Evolutionary conservation across 345 rosid genomes (phyloP), one percentile per base, ranked within the genome.

Genomic region (Brassica rapa): DNA sequence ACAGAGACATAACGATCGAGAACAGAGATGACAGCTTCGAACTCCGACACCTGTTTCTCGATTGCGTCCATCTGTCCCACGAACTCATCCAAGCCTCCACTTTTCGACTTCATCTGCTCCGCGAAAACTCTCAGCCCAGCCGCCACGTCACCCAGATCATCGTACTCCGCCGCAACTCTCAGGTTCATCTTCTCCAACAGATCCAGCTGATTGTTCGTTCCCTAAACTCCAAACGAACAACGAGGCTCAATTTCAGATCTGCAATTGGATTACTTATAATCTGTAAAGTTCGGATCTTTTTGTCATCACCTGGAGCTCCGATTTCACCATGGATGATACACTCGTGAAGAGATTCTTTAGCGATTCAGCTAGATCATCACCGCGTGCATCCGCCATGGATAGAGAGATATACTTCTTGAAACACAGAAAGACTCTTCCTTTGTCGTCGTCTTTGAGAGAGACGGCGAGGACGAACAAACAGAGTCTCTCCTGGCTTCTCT

Each of bases 121-220:
- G 90, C 92, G 57, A 85, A 91, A 8, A 90, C 87, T 62, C 93
- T 87, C 2, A 91, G 72, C 68, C 97, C 96, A 0, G 93, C 81
- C 14, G 93, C 92, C 71, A 95, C 92, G 65, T 90, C 97, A 10
- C 92, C 98, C 8, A 91, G 79, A 30, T 87, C 92, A 4, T 83
- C 71, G 80, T 89, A 95, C 83, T 95, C 97, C 37, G 90, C 82
- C 0, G 87, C 82, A 37, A 95, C 91, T 79, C 86, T 91, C 70
- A 70, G 46, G 72, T 95, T 91, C 99, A 93, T 91, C 87, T 90
- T 91, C 91, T 89, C 94, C 86, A 93, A 35, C 0, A 95, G 87
- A 75, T 91, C 94, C 64, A 95, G 74, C 21, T 81, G 80, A 76
- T 83, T 89, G 68, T 74, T 91, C 73, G 96, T 87, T 61, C 97